Percentiles rank a stretch among this genome's conserved stretches.
Conservation (phyloP, 2,329 filamentous ascomycete genomes). For the Fusarium paranaense region DNA sequence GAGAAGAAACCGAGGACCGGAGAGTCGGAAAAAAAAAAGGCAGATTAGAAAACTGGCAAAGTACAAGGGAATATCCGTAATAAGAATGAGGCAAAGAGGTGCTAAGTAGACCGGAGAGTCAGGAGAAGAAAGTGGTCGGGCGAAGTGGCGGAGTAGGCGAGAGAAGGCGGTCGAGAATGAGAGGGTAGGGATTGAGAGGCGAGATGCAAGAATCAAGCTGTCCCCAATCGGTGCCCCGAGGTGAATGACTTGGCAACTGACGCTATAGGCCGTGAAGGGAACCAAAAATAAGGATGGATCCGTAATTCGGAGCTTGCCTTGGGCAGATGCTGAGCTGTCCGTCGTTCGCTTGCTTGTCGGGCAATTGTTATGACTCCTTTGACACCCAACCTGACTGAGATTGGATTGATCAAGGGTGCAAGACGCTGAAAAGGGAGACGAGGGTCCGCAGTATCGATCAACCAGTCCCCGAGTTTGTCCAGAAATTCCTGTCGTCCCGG, state of each 20-base stretch:
- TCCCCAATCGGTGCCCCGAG: slow-evolving; percentile 29
- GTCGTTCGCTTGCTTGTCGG: slow-evolving; percentile 26
- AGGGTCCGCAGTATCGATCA: slow-evolving; percentile 21
- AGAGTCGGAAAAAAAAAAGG: slow-evolving; percentile 5
- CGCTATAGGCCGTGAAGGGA: slow-evolving; percentile 13
- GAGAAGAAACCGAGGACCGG: slow-evolving; percentile 20
- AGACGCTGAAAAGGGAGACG: slow-evolving; percentile 17
- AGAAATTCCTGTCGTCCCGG: slow-evolving; percentile 16
- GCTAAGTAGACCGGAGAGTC: slow-evolving; percentile 20
- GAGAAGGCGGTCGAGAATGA: slow-evolving; percentile 40
- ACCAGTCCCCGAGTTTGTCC: slow-evolving; percentile 22
- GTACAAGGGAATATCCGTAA: slow-evolving; percentile 21
- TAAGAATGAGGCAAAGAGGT: slow-evolving; percentile 17
- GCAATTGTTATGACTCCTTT: slow-evolving; percentile 29
- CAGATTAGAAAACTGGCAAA: slow-evolving; percentile 18
- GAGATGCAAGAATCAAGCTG: slow-evolving; percentile 33
- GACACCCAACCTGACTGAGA: slow-evolving; percentile 30
- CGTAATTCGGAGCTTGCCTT: slow-evolving; percentile 23
- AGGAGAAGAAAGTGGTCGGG: slow-evolving; percentile 29
- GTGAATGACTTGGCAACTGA: slow-evolving; percentile 2
- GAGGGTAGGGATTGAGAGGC: slow-evolving; percentile 32
- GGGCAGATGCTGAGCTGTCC: slow-evolving; percentile 32
- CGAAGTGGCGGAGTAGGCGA: slow-evolving; percentile 38
- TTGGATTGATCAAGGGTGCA: slow-evolving; percentile 10
- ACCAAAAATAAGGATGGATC: slow-evolving; percentile 15